Evolutionary conservation across 2,329 filamentous ascomycete species (phyloP).

Genomic region (Cladobotryum protrusum): DNA sequence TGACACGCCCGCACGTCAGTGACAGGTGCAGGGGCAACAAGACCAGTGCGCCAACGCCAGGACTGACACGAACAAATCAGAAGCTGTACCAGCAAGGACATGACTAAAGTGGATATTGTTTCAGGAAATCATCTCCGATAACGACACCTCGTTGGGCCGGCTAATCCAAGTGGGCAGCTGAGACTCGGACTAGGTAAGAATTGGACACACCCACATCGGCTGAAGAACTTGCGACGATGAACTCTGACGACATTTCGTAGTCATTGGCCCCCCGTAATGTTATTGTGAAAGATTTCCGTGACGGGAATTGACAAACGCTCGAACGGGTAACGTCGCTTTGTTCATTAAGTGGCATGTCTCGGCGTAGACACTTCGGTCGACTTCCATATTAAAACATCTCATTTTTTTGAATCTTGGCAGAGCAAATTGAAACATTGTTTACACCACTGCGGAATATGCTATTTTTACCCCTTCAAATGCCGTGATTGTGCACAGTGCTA

Average conservation of each 20-base stretch:
- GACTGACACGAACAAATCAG: slow-evolving; percentile 6
- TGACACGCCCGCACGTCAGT: slow-evolving; percentile 10
- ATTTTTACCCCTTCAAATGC: no score
- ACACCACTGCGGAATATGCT: no score
- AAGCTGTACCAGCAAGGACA: neutral
- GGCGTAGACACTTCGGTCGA: neutral
- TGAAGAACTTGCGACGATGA: neutral
- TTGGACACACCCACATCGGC: neutral
- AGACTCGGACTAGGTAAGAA: slow-evolving; percentile 11
- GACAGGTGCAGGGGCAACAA: slow-evolving; percentile 1
- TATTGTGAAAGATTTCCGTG: neutral
- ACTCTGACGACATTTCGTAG: neutral
- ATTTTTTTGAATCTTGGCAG: neutral
- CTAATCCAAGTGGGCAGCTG: slow-evolving; percentile 10
- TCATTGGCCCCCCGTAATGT: neutral
- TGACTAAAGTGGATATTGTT: slow-evolving; percentile 4
- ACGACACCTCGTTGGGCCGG: neutral
- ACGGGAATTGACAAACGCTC: neutral
- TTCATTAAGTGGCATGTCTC: neutral
- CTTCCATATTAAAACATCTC: neutral
- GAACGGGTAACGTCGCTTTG: neutral
- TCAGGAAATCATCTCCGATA: slow-evolving; percentile 14
- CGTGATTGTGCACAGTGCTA: no score
- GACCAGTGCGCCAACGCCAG: neutral
- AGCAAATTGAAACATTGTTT: no score